Evolutionary conservation across 208 protist species (phyloP).

Genomic region (Acanthamoeba culbertsoni): DNA sequence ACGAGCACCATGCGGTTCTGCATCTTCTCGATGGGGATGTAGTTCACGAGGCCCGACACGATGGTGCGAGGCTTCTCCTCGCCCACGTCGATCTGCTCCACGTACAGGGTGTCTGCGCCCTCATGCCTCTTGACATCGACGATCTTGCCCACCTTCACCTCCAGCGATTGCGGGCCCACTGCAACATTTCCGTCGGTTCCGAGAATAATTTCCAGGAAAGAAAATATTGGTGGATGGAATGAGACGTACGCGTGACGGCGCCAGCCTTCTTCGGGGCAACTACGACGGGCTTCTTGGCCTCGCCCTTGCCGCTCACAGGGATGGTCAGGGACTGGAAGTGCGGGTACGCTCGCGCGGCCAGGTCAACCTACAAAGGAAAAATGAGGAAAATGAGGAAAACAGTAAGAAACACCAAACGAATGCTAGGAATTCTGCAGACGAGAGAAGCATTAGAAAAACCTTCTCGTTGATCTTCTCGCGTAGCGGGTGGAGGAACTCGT

Average conservation of each 20-base stretch:
- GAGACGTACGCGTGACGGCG: neutral
- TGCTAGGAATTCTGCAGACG: neutral
- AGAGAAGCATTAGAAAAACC: neutral
- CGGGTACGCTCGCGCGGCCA: neutral
- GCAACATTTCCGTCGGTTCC: neutral
- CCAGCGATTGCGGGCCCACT: conserved; percentile 1
- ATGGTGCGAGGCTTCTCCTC: conserved; percentile 67
- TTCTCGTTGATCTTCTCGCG: conserved; percentile 52
- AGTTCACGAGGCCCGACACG: conserved; percentile 68
- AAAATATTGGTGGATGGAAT: neutral
- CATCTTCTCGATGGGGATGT: conserved; percentile 58
- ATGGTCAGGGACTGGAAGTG: neutral
- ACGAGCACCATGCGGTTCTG: conserved; percentile 48
- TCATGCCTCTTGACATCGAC: conserved; percentile 57
- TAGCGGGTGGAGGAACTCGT: conserved; percentile 64
- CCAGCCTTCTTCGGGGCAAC: conserved; percentile 17
- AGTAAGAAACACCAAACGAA: neutral
- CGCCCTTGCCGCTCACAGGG: neutral
- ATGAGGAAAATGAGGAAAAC: neutral
- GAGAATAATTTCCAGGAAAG: too few relatives aligned
- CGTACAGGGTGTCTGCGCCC: conserved; percentile 64
- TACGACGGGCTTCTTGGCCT: neutral
- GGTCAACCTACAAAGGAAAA: neutral
- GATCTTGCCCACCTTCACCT: conserved; percentile 67
- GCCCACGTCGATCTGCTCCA: conserved; percentile 67